Percentiles rank a stretch among this genome's conserved stretches.
Conservation (phyloP, 2,329 filamentous ascomycete genomes). For the Apiospora sp. region DNA sequence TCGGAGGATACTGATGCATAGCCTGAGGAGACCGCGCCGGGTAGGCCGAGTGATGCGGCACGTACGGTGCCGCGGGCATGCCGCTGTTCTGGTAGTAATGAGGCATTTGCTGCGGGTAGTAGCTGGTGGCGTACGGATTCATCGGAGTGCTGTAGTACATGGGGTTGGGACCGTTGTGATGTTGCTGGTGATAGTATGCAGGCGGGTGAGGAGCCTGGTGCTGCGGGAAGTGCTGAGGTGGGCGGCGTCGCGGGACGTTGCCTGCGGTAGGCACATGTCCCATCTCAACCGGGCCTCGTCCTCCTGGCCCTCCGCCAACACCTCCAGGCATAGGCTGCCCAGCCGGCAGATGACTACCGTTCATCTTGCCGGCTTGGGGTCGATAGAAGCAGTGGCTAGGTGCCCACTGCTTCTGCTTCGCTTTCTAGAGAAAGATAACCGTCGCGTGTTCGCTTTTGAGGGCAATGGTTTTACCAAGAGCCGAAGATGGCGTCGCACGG, state of each 20-base stretch:
- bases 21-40: constrained; percentile 38
- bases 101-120: constrained; percentile 64
- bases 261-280: constrained; percentile 39
- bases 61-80: constrained; percentile 55
- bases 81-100: constrained; percentile 66
- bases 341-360: constrained; percentile 78
- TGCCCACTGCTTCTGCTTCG: constrained; percentile 42
- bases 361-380: constrained; percentile 79
- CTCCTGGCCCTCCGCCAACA: constrained; percentile 37
- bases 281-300: constrained; percentile 40
- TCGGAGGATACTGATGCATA: constrained; percentile 61
- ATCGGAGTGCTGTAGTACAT: constrained; percentile 60
- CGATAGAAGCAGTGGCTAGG: constrained; percentile 27
- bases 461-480: background rate
- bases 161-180: constrained; percentile 49
- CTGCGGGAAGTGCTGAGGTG: constrained; percentile 44
- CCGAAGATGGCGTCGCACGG: constrained; percentile 10
- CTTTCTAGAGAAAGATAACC: background rate
- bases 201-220: constrained; percentile 49
- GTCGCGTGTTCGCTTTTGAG: constrained; percentile 18
- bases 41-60: constrained; percentile 20
- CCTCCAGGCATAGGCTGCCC: constrained; percentile 69
- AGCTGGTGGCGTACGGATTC: constrained; percentile 56
- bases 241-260: constrained; percentile 35
- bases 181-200: constrained; percentile 48